Evolutionary conservation across 2,329 filamentous ascomycete species (phyloP).

Genomic region (Colletotrichum costaricense): DNA sequence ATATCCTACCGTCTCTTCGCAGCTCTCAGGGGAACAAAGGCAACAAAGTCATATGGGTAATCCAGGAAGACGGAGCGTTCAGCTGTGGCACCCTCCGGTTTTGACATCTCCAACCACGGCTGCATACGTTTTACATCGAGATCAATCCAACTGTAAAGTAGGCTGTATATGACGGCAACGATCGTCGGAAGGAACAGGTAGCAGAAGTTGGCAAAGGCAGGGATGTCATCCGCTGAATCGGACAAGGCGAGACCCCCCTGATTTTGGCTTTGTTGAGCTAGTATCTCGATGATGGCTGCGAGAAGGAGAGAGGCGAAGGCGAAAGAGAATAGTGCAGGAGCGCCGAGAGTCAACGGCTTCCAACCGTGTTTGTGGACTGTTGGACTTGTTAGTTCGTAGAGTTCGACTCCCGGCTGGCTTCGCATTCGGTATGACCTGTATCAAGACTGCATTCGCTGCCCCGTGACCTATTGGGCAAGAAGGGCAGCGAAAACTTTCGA

Average conservation of each 20-base stretch:
- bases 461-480: background rate
- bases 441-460: slow-evolving; percentile 16
- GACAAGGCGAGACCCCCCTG: slow-evolving; percentile 54
- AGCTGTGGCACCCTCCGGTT: no score
- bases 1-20: no score
- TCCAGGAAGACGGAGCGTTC: no score
- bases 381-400: background rate
- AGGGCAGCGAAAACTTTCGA: background rate
- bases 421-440: background rate
- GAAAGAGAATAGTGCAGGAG: slow-evolving; percentile 50
- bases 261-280: slow-evolving; percentile 52
- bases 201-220: slow-evolving; percentile 46
- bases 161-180: no score
- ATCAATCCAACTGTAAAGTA: no score
- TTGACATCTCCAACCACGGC: no score
- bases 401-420: background rate
- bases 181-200: slow-evolving; percentile 63
- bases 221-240: slow-evolving; percentile 43
- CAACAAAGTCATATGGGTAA: no score
- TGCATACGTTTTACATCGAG: no score
- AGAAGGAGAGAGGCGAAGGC: slow-evolving; percentile 51
- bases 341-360: slow-evolving; percentile 50
- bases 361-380: slow-evolving; percentile 40
- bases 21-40: no score
- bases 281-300: slow-evolving; percentile 55